phyloP scores from a whole-genome alignment of 2,329 filamentous ascomycete species.

The Arthrinium phaeospermum region DNA sequence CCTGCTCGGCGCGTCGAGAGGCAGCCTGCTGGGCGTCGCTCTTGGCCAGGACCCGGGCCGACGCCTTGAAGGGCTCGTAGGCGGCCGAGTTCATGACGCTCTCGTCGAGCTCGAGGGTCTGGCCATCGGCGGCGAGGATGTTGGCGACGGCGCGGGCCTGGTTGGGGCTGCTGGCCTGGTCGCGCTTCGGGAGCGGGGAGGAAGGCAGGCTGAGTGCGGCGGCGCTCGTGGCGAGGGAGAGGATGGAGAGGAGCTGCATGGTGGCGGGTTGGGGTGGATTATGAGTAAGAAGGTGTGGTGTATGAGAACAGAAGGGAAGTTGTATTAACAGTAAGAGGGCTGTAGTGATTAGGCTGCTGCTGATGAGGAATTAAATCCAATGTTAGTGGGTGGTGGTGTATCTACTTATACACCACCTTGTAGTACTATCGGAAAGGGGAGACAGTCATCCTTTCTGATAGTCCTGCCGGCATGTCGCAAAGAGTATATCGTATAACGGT shows the following conservation, averaged over 20 bases:
- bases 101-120: neutral
- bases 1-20: neutral
- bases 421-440: neutral
- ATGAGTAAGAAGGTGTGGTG: neutral
- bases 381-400: neutral
- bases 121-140: neutral
- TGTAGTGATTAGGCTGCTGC: neutral
- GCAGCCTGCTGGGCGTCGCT: neutral
- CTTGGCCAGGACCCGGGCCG: neutral
- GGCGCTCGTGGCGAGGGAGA: neutral
- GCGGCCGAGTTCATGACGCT: constrained; percentile 6
- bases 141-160: neutral
- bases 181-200: neutral
- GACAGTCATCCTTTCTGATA: neutral
- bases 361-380: neutral
- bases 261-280: neutral
- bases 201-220: neutral
- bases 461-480: neutral
- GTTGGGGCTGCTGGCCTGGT: neutral
- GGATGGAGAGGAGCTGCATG: neutral
- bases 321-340: neutral
- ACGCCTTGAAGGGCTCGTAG: neutral
- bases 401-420: constrained; percentile 3
- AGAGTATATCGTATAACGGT: neutral
- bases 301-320: neutral